Base-by-base conservation (phyloP, 495 filamentous ascomycete genomes). In the Hypoxylon fragiforme region DNA sequence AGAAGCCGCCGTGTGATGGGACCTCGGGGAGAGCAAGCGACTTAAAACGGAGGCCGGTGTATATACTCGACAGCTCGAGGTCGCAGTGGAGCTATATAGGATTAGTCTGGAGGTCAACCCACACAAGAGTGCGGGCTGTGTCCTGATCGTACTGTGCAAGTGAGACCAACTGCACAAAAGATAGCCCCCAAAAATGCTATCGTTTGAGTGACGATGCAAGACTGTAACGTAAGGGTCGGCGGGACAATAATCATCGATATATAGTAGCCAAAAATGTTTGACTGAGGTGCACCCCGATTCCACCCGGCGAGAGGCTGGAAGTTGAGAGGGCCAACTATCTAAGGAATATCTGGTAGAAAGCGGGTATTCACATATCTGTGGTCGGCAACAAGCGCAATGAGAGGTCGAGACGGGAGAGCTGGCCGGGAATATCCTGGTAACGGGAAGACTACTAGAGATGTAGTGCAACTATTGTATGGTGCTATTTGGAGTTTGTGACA, bases 21-120 rank as follows among this genome's bases (percentile, higher is more conserved):
- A 67, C 55, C 47, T 68, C 71, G 62, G 66, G 72, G 39, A 67
- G 69, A 62, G 67, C 66, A 68, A 64, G 57, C 40, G 50, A 61
- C 39, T 50, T 49, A 41, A 51, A 60, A 28, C 36, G 42, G 51
- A 46, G 31, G 39, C 47, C 37, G 42, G 47, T 22, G 41, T 48
- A 42, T 24, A 30, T 31, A 50, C 45, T 38, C 38, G 30, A 39
- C 41, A 15, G 43, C 20, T 46, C 24, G 59, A 57, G 51, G 34
- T 19, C 48, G 38, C 43, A 32, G 44, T 35, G 35, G 50, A 26
- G 38, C 59, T 66, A 60, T 63, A 66, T 60, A 62, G 42, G 47
- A 53, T 53, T 35, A 39, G 16, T 14, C 37, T 38, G 21, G 41
- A 50, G 48, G 32, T 20, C 3, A 32, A 44, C 43, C 40, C 46